Percentiles rank a stretch among this genome's conserved stretches.
These are phyloP conservation scores for Xylaria sp. DNA, from an alignment of 2,329 filamentous ascomycete genomes.

Conservation along the genomic window DNA sequence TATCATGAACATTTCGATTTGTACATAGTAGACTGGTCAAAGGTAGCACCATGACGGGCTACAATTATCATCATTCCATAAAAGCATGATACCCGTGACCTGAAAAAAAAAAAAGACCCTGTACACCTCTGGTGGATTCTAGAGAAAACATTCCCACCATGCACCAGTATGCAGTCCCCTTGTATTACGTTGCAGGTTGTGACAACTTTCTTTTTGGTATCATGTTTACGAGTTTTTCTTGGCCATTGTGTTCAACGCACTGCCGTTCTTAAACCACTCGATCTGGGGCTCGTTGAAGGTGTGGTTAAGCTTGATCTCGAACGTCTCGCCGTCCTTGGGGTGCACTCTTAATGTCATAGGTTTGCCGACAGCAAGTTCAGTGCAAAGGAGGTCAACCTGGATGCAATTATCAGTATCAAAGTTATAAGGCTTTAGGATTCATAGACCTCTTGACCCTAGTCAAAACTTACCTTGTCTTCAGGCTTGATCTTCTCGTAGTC, in stretches of 20 bases:
- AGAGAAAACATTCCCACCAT: conserved; percentile 51
- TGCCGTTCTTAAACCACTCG: conserved; percentile 99
- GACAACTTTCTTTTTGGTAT: conserved; percentile 26
- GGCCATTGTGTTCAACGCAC: conserved; percentile 98
- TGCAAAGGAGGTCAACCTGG: conserved; percentile 83
- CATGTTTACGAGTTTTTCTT: conserved; percentile 63
- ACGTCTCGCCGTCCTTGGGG: conserved; percentile 84
- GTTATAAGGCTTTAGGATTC: neutral
- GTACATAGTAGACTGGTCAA: conserved; percentile 50
- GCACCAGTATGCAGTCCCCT: conserved; percentile 42
- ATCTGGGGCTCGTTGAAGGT: conserved; percentile 99
- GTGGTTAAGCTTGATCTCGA: conserved; percentile 86
- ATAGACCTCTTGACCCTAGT: neutral
- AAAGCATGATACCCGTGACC: conserved; percentile 47
- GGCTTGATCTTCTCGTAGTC: conserved; percentile 98
- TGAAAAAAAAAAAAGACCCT: conserved; percentile 42
- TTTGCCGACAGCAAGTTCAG: conserved; percentile 90
- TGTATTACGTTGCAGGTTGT: conserved; percentile 38
- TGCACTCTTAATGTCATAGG: conserved; percentile 92
- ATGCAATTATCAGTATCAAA: conserved; percentile 39
- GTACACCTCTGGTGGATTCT: conserved; percentile 47
- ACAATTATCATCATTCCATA: conserved; percentile 45
- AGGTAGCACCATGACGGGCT: conserved; percentile 43
- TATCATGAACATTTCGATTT: conserved; percentile 48
- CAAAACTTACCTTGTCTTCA: conserved; percentile 75